Base-by-base conservation (phyloP, 805 yeast species). In the Ogataea allantospora region DNA sequence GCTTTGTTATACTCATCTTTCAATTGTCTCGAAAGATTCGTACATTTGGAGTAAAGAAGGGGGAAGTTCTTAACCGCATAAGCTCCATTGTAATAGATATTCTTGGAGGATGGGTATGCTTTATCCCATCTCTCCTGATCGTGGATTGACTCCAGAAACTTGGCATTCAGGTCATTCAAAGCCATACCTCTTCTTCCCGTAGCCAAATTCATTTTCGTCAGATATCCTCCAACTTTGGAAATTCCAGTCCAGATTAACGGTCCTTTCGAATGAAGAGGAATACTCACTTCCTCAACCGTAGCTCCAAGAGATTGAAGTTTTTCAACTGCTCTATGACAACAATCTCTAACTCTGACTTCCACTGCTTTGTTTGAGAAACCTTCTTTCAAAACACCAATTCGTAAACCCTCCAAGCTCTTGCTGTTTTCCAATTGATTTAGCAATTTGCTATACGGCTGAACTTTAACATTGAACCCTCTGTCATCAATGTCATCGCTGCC, bases 201-300 rank as follows among this genome's bases (percentile, higher is more conserved):
- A 27, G 33, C 42, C 21, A 30, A 27, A n/a, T 37, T 48, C 30
- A 24, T 19, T 15, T 32, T 48, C 24, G 30, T 42, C 17, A 38
- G 35, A 19, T 36, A 40, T 30, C 47, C 63, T 27, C 50, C 59
- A 32, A 43, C 40, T 42, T 52, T 60, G 23, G 41, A 57, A 27
- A 46, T 51, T 13, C 55, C 57, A 33, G 63, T 63, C 68, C 68
- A 63, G 32, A 65, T 54, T 19, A 57, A 55, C 5, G 68, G 60
- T 6, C 63, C 70, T 23, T 51, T 49, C 3, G 58, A 36, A 42
- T 66, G 69, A 33, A 59, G 43, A 7, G 68, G 68, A 23, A 65
- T 46, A 14, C 63, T 56, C 8, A 65, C 55, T 35, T 62, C 67
- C 14, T 47, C 54, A 3, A 63, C 60, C n/a, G 47, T 50, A 13